Base-by-base conservation (phyloP, 2,329 filamentous ascomycete species). In the Fusarium sp. region DNA sequence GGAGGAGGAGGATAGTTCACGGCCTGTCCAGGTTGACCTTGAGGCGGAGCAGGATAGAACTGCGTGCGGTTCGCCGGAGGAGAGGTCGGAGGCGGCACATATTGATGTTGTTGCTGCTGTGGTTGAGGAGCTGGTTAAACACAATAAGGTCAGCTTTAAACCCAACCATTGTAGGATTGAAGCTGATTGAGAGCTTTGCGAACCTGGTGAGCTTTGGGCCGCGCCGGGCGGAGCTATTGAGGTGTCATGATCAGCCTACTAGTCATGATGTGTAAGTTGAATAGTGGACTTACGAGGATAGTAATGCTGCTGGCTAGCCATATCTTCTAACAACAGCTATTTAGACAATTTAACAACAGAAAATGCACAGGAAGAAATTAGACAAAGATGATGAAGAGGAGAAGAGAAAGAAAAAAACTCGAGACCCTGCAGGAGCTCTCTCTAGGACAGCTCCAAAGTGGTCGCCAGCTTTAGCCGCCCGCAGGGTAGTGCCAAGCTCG, bases 21-120 rank as follows among this genome's bases (percentile, higher is more conserved):
- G 28, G 74, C 67, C 13, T 77, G 77, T 5, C 75, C 75, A 13
- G 77, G 73, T 17, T 77, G 75, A 17, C 81, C 17, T 44, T 63
- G 75, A 31, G 82, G 80, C 14, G 82, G 82, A 53, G 83, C 79
- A 50, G 83, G 78, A 47, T 84, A 85, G 75, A 83, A 84, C 45
- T 81, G 82, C 22, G 81, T 77, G 65, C 81, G 80, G 73, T 79
- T 80, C 42, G 82, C 81, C 5, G 84, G 83, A 49, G 84, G 81
- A 22, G 84, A 85, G 7, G 80, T 82, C 31, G 84, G 83, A 19
- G 84, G 84, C 47, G 80, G 79, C 45, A 83, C 82, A 70, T 84
- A 85, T 64, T 79, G 81, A 50, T 81, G 80, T 62, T 82, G 73
- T 15, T 74, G 68, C 46, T 73, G 71, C 14, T 61, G 63, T 7